Conservation (phyloP, 1,284 basidiomycete genomes). For the Tetrapyrgos nigripes region DNA sequence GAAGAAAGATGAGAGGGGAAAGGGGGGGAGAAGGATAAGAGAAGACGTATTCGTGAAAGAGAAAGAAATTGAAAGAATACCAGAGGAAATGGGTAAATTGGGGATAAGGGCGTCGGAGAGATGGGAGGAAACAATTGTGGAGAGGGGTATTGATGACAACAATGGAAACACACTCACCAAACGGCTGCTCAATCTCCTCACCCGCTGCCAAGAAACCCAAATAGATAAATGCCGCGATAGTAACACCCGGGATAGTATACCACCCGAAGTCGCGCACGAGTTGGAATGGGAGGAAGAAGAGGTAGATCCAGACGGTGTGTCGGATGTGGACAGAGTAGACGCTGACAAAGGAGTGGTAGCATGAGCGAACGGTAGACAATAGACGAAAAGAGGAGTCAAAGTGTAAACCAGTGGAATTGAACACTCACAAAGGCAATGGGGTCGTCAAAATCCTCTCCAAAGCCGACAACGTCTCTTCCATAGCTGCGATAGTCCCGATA, state of each 20-base stretch:
- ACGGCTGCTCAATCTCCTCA: slow-evolving; percentile 74
- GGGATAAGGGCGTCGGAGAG: too few species aligned
- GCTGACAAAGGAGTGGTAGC: slow-evolving; percentile 11
- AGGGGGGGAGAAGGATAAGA: too few species aligned
- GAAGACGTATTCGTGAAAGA: too few species aligned
- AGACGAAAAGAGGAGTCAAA: slow-evolving; percentile 1
- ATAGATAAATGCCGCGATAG: slow-evolving; percentile 69
- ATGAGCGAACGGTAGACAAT: too few species aligned
- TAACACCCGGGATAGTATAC: slow-evolving; percentile 64
- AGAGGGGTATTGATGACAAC: too few species aligned
- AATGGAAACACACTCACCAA: slow-evolving; percentile 62
- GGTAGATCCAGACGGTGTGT: slow-evolving; percentile 74
- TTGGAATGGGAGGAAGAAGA: slow-evolving; percentile 75
- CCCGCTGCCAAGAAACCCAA: slow-evolving; percentile 70
- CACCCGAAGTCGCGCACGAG: slow-evolving; percentile 62
- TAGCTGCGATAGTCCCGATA: slow-evolving; percentile 51
- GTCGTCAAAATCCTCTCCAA: slow-evolving; percentile 56
- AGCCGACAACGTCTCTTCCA: slow-evolving; percentile 57
- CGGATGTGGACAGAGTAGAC: slow-evolving; percentile 53
- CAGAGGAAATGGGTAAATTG: too few species aligned
- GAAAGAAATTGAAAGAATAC: too few species aligned
- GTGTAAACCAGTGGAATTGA: background rate
- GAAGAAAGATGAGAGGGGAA: too few species aligned
- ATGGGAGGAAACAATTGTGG: too few species aligned
- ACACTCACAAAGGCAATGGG: slow-evolving; percentile 65